Base-by-base conservation (phyloP, 192 early-diverging fungal genomes). In the Coemansia furcata region DNA sequence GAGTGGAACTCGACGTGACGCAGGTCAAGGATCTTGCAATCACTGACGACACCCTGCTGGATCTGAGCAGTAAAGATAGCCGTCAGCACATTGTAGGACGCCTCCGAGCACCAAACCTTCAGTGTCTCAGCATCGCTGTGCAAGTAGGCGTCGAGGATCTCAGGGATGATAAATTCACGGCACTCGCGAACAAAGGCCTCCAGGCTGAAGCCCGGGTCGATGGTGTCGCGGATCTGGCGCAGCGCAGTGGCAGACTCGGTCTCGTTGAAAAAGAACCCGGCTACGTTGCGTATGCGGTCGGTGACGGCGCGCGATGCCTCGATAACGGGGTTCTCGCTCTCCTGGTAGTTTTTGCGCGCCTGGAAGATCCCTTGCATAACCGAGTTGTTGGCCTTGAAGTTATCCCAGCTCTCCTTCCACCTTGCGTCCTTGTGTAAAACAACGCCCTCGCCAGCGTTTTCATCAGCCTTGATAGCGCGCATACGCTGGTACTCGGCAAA, bases 61-160 rank as follows among this genome's bases (percentile, higher is more conserved):
- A 87, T 84, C 84, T 96, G 94, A 17, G 90, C 89, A 63, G 92
- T 89, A 68, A 95, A 85, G 32, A 90, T 89, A 35, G 91, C 92
- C 0, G 90, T 89, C 62, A 99, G 78, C 55, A 95, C 87, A 72
- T 89, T 93, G 76, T 88, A 90, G 9, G 90, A 90, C 65, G 89
- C 91, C 82, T 99, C 98, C 11, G 92, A 94, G 85, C 95, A 97
- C 96, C 98, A 99, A 55, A 89, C 77, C 72, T 88, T 87, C 46
- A 99, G 85, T 5, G 90, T 90, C 64, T 86, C 90, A 2, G 85
- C 82, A 67, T 98, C 95, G 36, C 90, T 88, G 66, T 90, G 91
- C 60, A 99, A 75, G 49, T 96, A 95, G 0, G 95, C 96, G 64
- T 99, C 98, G 73, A 98, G 87, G 59, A 99, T 83, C 71, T 99